A percentile compares a stretch with the other conserved stretches of the same genome.
phyloP scores from a whole-genome alignment of 78 protist genomes.

The Mantamonas sphyraenae region DNA sequence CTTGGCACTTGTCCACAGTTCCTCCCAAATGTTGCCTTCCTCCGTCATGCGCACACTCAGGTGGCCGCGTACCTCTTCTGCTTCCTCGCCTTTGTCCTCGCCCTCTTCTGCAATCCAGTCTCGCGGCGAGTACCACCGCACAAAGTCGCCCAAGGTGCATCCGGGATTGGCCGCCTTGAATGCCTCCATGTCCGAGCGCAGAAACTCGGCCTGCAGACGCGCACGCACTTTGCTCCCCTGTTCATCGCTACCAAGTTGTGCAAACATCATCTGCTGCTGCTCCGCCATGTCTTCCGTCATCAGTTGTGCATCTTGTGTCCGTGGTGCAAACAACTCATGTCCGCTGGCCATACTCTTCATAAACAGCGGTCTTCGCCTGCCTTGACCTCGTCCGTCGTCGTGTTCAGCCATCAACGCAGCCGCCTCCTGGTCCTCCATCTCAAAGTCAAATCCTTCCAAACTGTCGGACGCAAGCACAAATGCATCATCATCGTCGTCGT shows the following conservation, averaged over 20 bases:
- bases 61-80: neutral
- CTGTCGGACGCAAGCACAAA: too few relatives aligned
- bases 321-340: too few relatives aligned
- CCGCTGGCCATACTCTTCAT: too few relatives aligned
- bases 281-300: neutral
- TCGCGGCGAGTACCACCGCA: slow-evolving; percentile 43
- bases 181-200: slow-evolving; percentile 7
- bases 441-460: too few relatives aligned
- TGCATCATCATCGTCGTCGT: too few relatives aligned
- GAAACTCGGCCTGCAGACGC: neutral
- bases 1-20: neutral
- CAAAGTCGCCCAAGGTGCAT: slow-evolving; percentile 27
- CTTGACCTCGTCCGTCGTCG: too few relatives aligned
- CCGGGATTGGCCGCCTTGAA: slow-evolving; percentile 39
- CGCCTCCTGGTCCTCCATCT: too few relatives aligned
- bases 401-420: too few relatives aligned
- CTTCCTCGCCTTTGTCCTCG: too few relatives aligned
- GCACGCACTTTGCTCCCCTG: slow-evolving; percentile 2
- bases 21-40: slow-evolving; percentile 1
- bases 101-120: slow-evolving; percentile 21
- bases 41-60: neutral
- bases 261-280: neutral
- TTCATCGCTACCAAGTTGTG: too few relatives aligned
- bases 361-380: too few relatives aligned
- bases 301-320: too few relatives aligned